Evolutionary conservation across 2,329 filamentous ascomycete species (phyloP), one percentile per base, ranked within the genome.

Genomic region (Davidsoniella neocaledoniae): DNA sequence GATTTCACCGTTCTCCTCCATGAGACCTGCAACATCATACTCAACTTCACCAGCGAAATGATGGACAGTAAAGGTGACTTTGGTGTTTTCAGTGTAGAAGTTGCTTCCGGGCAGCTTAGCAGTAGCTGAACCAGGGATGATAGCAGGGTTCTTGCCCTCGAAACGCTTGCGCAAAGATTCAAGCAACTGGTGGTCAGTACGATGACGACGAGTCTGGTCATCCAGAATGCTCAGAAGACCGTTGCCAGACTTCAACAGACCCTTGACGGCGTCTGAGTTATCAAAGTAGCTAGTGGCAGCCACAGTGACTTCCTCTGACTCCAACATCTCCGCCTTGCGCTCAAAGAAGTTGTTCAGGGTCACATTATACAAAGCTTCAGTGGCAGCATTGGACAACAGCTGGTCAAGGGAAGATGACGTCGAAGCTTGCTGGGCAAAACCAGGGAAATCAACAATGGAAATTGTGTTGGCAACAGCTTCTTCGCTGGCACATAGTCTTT

Each of bases 31-130:
- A 54, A 93, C 76, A 2, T 86, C 81, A 61, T 98, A 98, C 54
- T 98, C 91, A 4, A 98, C 86, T 62, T 96, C 91, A 46, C 91
- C 91, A 38, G 90, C 90, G 64, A 93, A 98, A 64, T 98, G 91
- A 64, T 84, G 87, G 51, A 98, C 80, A 0, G 87, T 88, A 66
- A 98, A 98, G 8, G 76, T 76, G 4, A 86, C 82, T 0, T 83
- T 73, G 0, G 77, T 73, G 64, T 93, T 93, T 54, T 86, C 81
- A 0, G 88, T 90, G 46, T 81, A 70, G 64, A 94, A 94, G 63
- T 94, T 94, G 67, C 84, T 91, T 47, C 88, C 87, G 5, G 86
- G 86, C 23, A 93, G 71, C 55, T 81, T 79, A 25, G 84, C 76
- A 1, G 79, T 88, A 1, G 85, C 70, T 43, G 80, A 79, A 48